A percentile compares a stretch with the other conserved stretches of the same genome.
These are phyloP conservation scores for Candida sanyaensis DNA, from an alignment of 1,139 yeast species.

Conservation along the genomic window DNA sequence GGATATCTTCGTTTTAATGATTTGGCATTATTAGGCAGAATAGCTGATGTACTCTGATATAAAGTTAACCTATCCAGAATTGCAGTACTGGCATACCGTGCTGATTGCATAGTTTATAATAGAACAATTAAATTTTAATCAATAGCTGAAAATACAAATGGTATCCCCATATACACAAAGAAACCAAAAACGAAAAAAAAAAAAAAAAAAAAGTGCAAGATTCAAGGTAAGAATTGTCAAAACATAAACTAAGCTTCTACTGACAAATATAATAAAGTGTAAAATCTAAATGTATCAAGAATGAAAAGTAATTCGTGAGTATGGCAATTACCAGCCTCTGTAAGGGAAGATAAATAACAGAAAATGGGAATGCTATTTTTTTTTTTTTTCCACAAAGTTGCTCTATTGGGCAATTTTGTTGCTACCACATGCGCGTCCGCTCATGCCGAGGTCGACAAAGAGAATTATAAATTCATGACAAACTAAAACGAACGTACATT, in stretches of 20 bases:
- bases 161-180: background rate
- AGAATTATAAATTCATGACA: background rate
- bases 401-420: background rate
- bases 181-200: background rate
- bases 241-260: too few relatives aligned
- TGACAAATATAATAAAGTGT: too few relatives aligned
- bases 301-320: too few relatives aligned
- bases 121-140: background rate
- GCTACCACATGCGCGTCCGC: background rate
- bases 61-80: constrained; percentile 33
- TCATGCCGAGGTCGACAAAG: background rate
- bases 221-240: too few relatives aligned
- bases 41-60: constrained; percentile 28
- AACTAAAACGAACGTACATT: background rate
- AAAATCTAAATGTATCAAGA: too few relatives aligned
- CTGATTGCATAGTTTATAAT: constrained; percentile 8
- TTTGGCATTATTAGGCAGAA: constrained; percentile 29
- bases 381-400: background rate
- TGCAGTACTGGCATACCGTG: constrained; percentile 28
- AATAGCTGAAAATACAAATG: background rate
- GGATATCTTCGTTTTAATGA: constrained; percentile 27
- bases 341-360: background rate
- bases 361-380: too few relatives aligned
- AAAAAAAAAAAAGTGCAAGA: too few relatives aligned
- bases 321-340: too few relatives aligned